phyloP scores from a whole-genome alignment of 106 monocot species.

The Xerophyta viscosa region DNA sequence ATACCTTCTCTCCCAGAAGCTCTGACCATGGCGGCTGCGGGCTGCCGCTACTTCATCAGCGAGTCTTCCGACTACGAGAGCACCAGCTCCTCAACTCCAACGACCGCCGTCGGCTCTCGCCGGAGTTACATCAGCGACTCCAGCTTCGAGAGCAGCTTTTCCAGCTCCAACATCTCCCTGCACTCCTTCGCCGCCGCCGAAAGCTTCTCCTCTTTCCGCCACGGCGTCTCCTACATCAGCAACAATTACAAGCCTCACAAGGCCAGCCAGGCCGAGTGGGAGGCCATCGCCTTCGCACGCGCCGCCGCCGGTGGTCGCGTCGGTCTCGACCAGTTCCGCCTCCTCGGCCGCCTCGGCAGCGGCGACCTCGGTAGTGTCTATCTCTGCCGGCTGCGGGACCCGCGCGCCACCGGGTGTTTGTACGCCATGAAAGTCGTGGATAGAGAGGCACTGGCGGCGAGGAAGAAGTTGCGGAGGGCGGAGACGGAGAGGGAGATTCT shows the following conservation, averaged over 20 bases:
- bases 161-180: constrained; percentile 35
- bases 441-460: constrained; percentile 40
- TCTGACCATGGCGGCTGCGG: constrained; percentile 14
- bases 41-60: too few species aligned
- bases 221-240: constrained; percentile 7
- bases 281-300: constrained; percentile 32
- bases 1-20: not conserved
- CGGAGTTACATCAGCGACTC: constrained; percentile 27
- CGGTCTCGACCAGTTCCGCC: constrained; percentile 57
- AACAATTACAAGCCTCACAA: constrained; percentile 31
- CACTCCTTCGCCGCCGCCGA: constrained; percentile 16
- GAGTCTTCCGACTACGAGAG: constrained; percentile 59
- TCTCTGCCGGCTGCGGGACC: constrained; percentile 40
- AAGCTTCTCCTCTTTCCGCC: too few species aligned
- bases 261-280: constrained; percentile 47
- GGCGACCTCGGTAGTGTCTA: constrained; percentile 74
- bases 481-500: constrained; percentile 73
- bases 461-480: constrained; percentile 60
- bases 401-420: constrained; percentile 13
- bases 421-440: constrained; percentile 79
- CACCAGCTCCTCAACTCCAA: constrained; percentile 38
- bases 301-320: constrained; percentile 17
- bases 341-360: constrained; percentile 48
- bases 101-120: constrained; percentile 12
- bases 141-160: constrained; percentile 26